These are phyloP conservation scores for Albophoma yamanashiensis DNA, from an alignment of 2,329 filamentous ascomycete species.

Conservation along the genomic window DNA sequence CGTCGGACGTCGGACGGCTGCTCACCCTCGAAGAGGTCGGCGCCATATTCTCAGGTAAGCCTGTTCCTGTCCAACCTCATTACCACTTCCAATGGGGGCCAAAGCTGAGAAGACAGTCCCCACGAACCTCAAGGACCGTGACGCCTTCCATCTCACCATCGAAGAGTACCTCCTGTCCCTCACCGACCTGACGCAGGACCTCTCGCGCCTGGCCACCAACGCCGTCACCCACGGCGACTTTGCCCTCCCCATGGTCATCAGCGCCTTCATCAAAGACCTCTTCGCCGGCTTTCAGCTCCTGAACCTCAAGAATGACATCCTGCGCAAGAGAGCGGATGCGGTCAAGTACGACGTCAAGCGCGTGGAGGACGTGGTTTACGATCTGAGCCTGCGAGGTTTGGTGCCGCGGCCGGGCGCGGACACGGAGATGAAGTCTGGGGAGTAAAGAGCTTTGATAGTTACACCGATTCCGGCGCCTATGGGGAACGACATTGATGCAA, in stretches of 20 bases:
- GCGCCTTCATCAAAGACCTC: conserved; percentile 86
- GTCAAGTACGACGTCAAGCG: conserved; percentile 98
- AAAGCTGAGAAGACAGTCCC: conserved; percentile 47
- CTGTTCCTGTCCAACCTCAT: neutral
- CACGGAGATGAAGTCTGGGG: conserved; percentile 25
- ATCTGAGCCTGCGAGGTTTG: conserved; percentile 77
- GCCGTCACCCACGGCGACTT: conserved; percentile 84
- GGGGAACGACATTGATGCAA: neutral
- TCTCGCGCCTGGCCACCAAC: conserved; percentile 85
- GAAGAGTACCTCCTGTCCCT: conserved; percentile 92
- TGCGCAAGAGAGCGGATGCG: conserved; percentile 79
- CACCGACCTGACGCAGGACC: conserved; percentile 79
- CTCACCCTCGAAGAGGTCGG: conserved; percentile 85
- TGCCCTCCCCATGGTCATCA: conserved; percentile 74
- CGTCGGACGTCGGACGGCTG: conserved; percentile 51
- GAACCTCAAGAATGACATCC: conserved; percentile 90
- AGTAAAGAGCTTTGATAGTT: neutral
- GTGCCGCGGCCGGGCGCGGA: conserved; percentile 41
- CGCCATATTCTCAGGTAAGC: conserved; percentile 52
- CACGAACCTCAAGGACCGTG: conserved; percentile 79
- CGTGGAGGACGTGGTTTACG: conserved; percentile 96
- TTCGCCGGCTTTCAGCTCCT: conserved; percentile 94
- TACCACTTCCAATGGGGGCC: neutral
- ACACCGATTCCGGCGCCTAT: too few species aligned
- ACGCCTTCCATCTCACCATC: conserved; percentile 90